phyloP scores from a whole-genome alignment of 2,329 filamentous ascomycete genomes.

The Arthroderma sp. region DNA sequence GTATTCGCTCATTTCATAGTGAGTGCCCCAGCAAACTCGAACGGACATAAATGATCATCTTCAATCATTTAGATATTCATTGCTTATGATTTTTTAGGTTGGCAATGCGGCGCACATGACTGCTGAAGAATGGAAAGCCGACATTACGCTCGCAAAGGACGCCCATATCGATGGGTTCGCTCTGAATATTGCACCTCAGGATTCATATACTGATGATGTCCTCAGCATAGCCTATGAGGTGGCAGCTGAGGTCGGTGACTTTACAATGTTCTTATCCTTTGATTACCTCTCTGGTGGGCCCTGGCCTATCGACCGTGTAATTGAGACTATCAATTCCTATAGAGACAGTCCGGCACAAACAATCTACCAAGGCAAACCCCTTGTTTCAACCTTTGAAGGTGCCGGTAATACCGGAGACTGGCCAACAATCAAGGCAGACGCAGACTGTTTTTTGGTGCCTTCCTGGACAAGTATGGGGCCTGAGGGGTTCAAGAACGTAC shows the following conservation, averaged over 20 bases:
- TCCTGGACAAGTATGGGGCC: constrained; percentile 31
- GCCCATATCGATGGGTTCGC: constrained; percentile 13
- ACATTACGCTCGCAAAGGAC: constrained; percentile 11
- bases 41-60: constrained; percentile 29
- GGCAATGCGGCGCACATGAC: constrained; percentile 10
- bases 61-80: constrained; percentile 29
- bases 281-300: constrained; percentile 23
- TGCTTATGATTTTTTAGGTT: constrained; percentile 3
- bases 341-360: constrained; percentile 18
- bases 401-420: constrained; percentile 30
- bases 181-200: constrained; percentile 20
- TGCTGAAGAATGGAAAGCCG: constrained; percentile 9
- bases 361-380: constrained; percentile 17
- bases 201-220: constrained; percentile 18
- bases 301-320: constrained; percentile 19
- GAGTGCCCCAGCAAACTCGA: constrained; percentile 29
- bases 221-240: constrained; percentile 19
- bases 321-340: constrained; percentile 17
- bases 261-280: constrained; percentile 26
- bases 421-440: constrained; percentile 28
- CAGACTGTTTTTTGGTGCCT: constrained; percentile 33
- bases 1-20: constrained; percentile 27
- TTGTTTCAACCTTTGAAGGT: constrained; percentile 36
- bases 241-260: constrained; percentile 18
- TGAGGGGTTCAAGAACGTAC: constrained; percentile 14